These are phyloP conservation scores for Chloranthus sessilifolius DNA, from an alignment of 164 flowering plant species.

Conservation along the genomic window DNA sequence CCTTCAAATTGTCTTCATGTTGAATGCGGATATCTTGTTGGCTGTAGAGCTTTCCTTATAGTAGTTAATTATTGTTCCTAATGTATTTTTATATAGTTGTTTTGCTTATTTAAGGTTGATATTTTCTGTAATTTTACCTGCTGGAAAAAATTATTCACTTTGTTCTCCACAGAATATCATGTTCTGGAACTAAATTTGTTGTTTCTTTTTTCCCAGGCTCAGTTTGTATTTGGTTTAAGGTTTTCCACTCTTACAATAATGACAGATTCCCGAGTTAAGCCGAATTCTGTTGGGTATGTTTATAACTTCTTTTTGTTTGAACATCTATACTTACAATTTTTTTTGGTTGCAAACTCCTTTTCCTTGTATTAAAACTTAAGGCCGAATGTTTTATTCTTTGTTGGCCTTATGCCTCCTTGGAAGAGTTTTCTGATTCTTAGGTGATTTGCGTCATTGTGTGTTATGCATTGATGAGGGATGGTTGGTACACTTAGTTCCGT, in stretches of 20 bases:
- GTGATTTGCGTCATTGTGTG: too few species aligned
- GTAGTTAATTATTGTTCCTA: too few species aligned
- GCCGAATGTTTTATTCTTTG: too few species aligned
- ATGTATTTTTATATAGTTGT: not conserved
- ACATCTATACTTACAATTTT: not conserved
- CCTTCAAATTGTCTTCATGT: too few species aligned
- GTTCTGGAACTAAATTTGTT: not conserved
- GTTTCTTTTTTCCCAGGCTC: slow-evolving; percentile 37
- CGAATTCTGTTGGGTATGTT: slow-evolving; percentile 49
- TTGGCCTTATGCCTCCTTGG: too few species aligned
- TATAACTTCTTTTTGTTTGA: slow-evolving; percentile 6
- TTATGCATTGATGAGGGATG: too few species aligned
- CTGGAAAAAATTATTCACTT: too few species aligned
- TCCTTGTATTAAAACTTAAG: not conserved
- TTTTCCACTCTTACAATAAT: slow-evolving; percentile 62
- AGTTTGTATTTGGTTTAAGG: slow-evolving; percentile 48
- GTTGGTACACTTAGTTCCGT: too few species aligned
- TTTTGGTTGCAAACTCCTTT: not conserved
- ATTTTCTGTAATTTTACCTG: not conserved
- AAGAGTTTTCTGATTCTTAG: too few species aligned
- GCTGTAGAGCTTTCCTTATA: not conserved
- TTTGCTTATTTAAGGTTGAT: not conserved
- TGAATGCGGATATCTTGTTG: not conserved
- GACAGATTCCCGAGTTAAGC: slow-evolving; percentile 32
- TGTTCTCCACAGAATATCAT: too few species aligned